Base-by-base conservation (phyloP, 2,329 filamentous ascomycete species). In the Annulohypoxylon truncatum region DNA sequence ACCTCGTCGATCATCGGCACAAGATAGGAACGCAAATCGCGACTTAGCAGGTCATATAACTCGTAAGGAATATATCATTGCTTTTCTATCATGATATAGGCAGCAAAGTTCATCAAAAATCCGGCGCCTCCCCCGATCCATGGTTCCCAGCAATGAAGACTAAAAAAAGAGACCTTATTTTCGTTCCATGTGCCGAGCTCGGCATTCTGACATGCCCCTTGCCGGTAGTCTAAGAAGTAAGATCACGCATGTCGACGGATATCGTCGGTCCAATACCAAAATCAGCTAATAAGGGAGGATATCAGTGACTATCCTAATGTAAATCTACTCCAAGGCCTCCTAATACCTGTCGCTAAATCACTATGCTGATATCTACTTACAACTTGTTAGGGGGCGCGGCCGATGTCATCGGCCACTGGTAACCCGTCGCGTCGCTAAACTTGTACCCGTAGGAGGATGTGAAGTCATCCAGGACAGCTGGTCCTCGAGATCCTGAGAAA, bases 361-460 rank as follows among this genome's bases (percentile, higher is more conserved):
- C 59, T 50, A 61, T 51, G 69, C 64, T 64, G 54, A 70, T 55
- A 61, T 68, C 62, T 58, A 85, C 85, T 89, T 90, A 96, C 86
- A 96, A 88, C 85, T 94, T 94, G 86, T 93, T 94, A 63, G 89
- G 88, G 50, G 82, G 82, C 42, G 79, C 83, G 31, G 88, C 88
- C 69, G 89, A 89, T 64, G 91, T 93, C 63, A 92, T 92, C 33
- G 93, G 93, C 94, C 94, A 97, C 82, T 97, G 93, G 83, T 97
- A 97, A 61, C 94, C 94, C 73, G 94, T 92, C 67, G 94, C 93
- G 76, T 99, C 96, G 78, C 92, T 96, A 85, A 99, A 99, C 82
- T 97, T 97, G 87, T 99, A 99, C 70, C 96, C 96, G 79, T 97
- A 99, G 4, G 94, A 97, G 40, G 94, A 92, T 29, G 95, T 98